phyloP scores from a whole-genome alignment of 176 grass and related monocot genomes.

The Ensete ventricosum region DNA sequence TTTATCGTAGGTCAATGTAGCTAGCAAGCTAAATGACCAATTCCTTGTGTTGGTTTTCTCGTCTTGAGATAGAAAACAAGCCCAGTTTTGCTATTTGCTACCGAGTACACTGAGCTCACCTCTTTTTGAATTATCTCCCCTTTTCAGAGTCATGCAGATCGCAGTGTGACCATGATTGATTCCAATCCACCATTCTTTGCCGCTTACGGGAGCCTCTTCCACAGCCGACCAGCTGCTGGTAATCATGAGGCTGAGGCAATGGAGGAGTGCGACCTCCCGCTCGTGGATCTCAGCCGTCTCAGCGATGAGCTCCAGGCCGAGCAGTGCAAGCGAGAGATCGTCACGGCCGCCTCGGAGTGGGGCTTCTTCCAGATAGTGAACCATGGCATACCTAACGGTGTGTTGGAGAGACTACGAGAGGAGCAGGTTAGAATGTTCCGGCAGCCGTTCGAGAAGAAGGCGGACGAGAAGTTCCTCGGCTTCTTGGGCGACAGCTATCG shows the following conservation, averaged over 20 bases:
- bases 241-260: neutral
- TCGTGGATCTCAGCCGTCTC: constrained; percentile 44
- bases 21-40: too few relatives aligned
- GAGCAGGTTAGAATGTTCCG: constrained; percentile 60
- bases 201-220: neutral
- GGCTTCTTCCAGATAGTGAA: constrained; percentile 82
- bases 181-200: neutral
- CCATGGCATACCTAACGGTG: constrained; percentile 39
- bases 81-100: too few relatives aligned
- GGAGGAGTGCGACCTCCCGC: constrained; percentile 51
- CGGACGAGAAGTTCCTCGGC: constrained; percentile 5
- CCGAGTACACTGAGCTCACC: too few relatives aligned
- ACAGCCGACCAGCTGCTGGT: neutral
- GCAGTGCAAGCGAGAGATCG: constrained; percentile 43
- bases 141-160: neutral
- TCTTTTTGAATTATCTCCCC: too few relatives aligned
- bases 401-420: constrained; percentile 36
- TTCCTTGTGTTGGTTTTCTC: too few relatives aligned
- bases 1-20: too few relatives aligned
- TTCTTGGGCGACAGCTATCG: constrained; percentile 1
- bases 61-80: too few relatives aligned
- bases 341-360: constrained; percentile 52
- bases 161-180: neutral
- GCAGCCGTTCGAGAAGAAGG: constrained; percentile 39
- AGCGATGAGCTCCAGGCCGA: constrained; percentile 7